A percentile compares a stretch with the other conserved stretches of the same genome.
Conservation (phyloP, 345 rosid species). For the Laguncularia racemosa region DNA sequence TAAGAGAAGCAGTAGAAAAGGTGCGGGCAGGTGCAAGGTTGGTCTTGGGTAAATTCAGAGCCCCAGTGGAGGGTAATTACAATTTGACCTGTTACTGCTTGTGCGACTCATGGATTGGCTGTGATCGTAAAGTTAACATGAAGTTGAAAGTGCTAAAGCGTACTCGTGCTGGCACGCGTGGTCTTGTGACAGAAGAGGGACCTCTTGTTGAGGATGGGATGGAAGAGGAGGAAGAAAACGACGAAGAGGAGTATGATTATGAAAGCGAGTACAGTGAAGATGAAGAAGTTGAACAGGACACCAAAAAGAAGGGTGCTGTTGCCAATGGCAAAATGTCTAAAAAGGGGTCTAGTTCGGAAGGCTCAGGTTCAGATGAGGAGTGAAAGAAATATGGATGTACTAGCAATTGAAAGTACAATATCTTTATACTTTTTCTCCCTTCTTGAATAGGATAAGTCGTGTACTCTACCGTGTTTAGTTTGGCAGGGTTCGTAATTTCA, state of each 20-base stretch:
- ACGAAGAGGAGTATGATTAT: conserved; percentile 83
- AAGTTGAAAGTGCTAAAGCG: conserved; percentile 80
- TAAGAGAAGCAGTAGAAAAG: conserved; percentile 65
- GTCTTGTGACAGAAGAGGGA: conserved; percentile 60
- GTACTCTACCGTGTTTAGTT: too few species aligned
- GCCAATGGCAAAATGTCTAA: conserved; percentile 46
- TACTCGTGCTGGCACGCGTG: conserved; percentile 78
- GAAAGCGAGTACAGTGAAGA: conserved; percentile 96
- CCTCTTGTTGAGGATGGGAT: conserved; percentile 65
- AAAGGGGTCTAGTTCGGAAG: conserved; percentile 57
- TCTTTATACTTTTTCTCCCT: too few species aligned
- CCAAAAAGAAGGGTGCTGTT: conserved; percentile 44
- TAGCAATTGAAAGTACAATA: too few species aligned
- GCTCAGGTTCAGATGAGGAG: conserved; percentile 69
- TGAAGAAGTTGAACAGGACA: conserved; percentile 64
- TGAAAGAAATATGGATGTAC: conserved; percentile 11
- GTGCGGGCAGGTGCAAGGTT: conserved; percentile 79
- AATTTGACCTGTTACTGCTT: conserved; percentile 79
- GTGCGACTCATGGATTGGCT: conserved; percentile 95
- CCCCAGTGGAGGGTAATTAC: conserved; percentile 80
- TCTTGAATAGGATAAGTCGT: too few species aligned
- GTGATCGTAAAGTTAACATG: conserved; percentile 57
- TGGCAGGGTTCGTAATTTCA: too few species aligned
- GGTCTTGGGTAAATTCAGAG: conserved; percentile 87
- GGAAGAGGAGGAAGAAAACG: conserved; percentile 90